Evolutionary conservation across 140 eudicot genomes (phyloP).

Genomic region (Anethum foeniculum): DNA sequence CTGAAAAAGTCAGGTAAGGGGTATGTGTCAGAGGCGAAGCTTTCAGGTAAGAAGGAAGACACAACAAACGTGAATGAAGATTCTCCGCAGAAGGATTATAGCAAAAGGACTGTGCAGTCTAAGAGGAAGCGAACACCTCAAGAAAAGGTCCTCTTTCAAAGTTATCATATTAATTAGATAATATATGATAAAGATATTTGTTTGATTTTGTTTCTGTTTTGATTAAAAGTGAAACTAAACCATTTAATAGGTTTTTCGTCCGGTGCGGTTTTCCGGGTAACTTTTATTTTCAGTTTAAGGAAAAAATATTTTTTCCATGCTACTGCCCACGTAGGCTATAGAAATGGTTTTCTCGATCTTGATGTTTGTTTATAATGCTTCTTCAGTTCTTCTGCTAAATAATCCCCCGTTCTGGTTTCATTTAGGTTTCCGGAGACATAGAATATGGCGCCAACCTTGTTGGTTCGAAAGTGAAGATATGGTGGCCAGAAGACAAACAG

Average conservation of each 20-base stretch:
- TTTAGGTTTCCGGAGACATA: slow-evolving; percentile 36
- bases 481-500: slow-evolving; percentile 86
- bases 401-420: slow-evolving; percentile 8
- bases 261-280: too few species aligned
- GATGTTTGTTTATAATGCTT: neutral
- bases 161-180: too few species aligned
- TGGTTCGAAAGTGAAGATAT: slow-evolving; percentile 67
- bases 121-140: slow-evolving; percentile 58
- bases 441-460: slow-evolving; percentile 46
- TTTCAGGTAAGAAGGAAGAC: slow-evolving; percentile 30
- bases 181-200: too few species aligned
- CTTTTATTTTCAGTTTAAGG: too few species aligned
- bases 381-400: neutral
- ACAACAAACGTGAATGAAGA: slow-evolving; percentile 25
- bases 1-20: neutral
- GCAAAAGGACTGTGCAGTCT: slow-evolving; percentile 41
- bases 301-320: neutral
- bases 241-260: too few species aligned
- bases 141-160: slow-evolving; percentile 8
- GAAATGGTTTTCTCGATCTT: neutral
- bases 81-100: slow-evolving; percentile 33
- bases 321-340: neutral
- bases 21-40: neutral
- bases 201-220: too few species aligned
- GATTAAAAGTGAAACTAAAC: too few species aligned